A percentile compares a stretch with the other conserved stretches of the same genome.
Conservation (phyloP, 768 basidiomycete genomes). For the Glaciozyma martinii region DNA sequence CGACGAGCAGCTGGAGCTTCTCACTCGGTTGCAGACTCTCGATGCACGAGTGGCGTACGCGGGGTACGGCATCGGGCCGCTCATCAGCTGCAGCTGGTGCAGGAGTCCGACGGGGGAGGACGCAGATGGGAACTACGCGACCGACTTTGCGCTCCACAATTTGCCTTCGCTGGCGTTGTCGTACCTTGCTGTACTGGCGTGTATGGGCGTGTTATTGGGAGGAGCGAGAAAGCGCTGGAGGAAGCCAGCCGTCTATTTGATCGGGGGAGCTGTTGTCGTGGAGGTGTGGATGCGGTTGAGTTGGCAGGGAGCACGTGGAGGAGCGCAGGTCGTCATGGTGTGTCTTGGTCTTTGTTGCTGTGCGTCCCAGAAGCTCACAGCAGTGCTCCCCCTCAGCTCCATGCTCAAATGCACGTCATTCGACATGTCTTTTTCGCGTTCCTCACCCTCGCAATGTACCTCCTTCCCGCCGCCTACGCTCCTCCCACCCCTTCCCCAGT, state of each 20-base stretch:
- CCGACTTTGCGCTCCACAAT: not conserved
- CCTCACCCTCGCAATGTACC: slow-evolving; percentile 2
- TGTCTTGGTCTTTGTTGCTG: not conserved
- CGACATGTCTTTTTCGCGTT: slow-evolving; percentile 2
- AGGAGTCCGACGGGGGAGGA: not conserved
- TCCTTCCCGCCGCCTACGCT: not conserved
- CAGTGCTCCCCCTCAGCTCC: not conserved
- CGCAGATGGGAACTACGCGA: slow-evolving; percentile 11
- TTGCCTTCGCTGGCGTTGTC: slow-evolving; percentile 3
- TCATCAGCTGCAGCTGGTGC: slow-evolving; percentile 22
- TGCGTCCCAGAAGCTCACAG: not conserved
- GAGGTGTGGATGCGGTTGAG: slow-evolving; percentile 8
- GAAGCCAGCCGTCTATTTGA: not conserved
- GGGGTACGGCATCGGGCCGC: slow-evolving; percentile 4
- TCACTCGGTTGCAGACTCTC: slow-evolving; percentile 23
- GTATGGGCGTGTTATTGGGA: not conserved
- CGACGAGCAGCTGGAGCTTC: slow-evolving; percentile 5
- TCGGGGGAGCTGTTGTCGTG: not conserved
- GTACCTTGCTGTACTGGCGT: slow-evolving; percentile 2
- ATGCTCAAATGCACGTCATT: slow-evolving; percentile 7
- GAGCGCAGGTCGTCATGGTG: slow-evolving; percentile 5
- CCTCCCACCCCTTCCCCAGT: not conserved
- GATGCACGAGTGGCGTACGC: slow-evolving; percentile 22
- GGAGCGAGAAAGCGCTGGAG: slow-evolving; percentile 7
- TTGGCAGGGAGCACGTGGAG: slow-evolving; percentile 1